These are phyloP conservation scores for Rhodotorula sp. DNA, from an alignment of 1,284 basidiomycete genomes.

Conservation along the genomic window DNA sequence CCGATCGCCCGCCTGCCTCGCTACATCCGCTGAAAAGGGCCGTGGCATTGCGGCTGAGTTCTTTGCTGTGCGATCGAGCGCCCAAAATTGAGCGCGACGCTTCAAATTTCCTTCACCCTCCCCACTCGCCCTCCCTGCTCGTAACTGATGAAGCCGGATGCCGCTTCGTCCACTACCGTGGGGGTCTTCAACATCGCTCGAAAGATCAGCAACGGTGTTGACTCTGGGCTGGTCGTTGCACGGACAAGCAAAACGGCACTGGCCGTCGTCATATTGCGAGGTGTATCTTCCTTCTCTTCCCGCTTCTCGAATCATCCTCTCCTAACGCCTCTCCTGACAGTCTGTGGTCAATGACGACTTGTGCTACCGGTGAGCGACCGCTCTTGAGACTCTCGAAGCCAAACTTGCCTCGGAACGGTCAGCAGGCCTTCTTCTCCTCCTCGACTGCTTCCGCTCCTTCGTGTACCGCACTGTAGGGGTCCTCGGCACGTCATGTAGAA, in stretches of 20 bases:
- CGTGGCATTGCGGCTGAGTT: no score
- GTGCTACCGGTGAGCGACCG: constrained; percentile 54
- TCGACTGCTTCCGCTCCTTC: constrained; percentile 45
- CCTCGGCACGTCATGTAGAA: constrained; percentile 47
- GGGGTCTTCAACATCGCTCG: constrained; percentile 56
- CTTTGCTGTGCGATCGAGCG: no score
- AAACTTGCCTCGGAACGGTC: background rate
- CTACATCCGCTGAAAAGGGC: no score
- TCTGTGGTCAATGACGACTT: constrained; percentile 61
- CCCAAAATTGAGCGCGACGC: no score
- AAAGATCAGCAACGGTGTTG: constrained; percentile 50
- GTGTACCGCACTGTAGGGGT: constrained; percentile 46
- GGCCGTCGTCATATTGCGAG: constrained; percentile 46
- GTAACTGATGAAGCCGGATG: no score
- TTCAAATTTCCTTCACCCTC: no score
- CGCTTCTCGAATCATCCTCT: background rate
- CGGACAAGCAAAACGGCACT: constrained; percentile 57
- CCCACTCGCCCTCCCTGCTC: no score
- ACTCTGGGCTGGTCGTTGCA: constrained; percentile 54
- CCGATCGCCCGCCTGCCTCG: no score
- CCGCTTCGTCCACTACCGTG: no score
- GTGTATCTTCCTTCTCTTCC: background rate
- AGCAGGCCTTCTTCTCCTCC: constrained; percentile 45
- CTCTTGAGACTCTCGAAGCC: background rate
- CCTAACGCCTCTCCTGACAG: constrained; percentile 49